Evolutionary conservation across 116 monocot genomes (phyloP), one percentile per base, ranked within the genome.

Genomic region (Cymodocea nodosa): DNA sequence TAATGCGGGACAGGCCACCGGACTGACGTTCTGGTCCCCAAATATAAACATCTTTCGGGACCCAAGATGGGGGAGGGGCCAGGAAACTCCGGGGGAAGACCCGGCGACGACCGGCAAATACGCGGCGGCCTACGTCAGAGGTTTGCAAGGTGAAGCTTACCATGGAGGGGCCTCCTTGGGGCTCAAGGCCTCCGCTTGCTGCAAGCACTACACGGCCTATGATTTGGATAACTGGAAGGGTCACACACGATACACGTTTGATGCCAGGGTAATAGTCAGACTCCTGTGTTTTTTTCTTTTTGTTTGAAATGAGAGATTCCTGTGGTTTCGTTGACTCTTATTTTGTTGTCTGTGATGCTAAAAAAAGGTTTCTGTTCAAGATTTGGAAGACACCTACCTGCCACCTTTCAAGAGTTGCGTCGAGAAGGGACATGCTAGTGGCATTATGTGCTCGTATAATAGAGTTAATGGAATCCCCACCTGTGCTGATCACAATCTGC

Each of bases 371-470:
- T 60, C 84, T 19, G 70, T 77, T 13, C 94, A 94, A 72, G 94
- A 94, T 71, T 34, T 94, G 74, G 87, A 63, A 57, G 94, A 94
- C 62, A 89, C 90, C 7, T 89, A 81, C 58, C 86, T 89, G 76
- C 94, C 94, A 66, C 94, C 94, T 15, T 94, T 94, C 80, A 79
- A 69, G 75, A 94, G 90, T 62, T 94, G 94, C 53, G 80, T 94
- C 0, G 73, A 77, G 61, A 61, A 89, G 25, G 94, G 86, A 12
- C 76, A 74, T 48, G 90, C 87, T 3, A 87, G 84, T 59, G 89
- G 89, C 25, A 80, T 94, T 20, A 94, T 94, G 94, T 94, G 94
- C 65, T 86, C 89, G 17, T 94, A 94, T 72, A 94, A 94, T 68
- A 79, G 78, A 15, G 79, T 94, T 23, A 94, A 94, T 69, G 94